These are phyloP conservation scores for Ophiognomonia clavigignenti-juglandacearum DNA, from an alignment of 2,329 filamentous ascomycete species.

Conservation along the genomic window DNA sequence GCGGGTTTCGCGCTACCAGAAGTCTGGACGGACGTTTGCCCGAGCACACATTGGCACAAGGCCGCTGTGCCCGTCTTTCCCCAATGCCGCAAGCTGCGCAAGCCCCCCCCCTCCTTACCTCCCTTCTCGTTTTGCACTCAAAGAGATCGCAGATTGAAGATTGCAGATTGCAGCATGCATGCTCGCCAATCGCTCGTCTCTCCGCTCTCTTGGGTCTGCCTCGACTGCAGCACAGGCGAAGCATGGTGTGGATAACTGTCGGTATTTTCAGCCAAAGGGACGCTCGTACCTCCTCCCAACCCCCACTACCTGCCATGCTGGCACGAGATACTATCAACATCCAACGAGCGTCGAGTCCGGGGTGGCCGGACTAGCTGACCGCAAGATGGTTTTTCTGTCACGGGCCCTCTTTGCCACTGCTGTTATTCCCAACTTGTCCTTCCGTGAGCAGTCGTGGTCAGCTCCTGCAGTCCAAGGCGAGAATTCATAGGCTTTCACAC, in stretches of 20 bases:
- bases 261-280: conserved; percentile 4
- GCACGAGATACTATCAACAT: conserved; percentile 10
- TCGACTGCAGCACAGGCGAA: conserved; percentile 11
- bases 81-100: too few species aligned
- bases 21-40: conserved; percentile 4
- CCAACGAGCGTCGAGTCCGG: conserved; percentile 12
- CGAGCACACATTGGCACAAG: too few species aligned
- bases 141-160: conserved; percentile 12
- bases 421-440: conserved; percentile 11
- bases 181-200: conserved; percentile 2
- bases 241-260: neutral
- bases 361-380: conserved; percentile 12
- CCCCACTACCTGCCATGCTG: conserved; percentile 9
- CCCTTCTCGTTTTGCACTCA: neutral
- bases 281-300: neutral
- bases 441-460: conserved; percentile 11
- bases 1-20: too few species aligned
- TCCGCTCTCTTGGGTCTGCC: conserved; percentile 3
- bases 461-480: conserved; percentile 8
- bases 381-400: conserved; percentile 13
- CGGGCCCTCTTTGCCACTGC: too few species aligned
- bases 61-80: too few species aligned
- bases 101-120: neutral
- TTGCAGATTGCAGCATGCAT: conserved; percentile 13
- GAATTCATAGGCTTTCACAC: conserved; percentile 11